phyloP scores from a whole-genome alignment of 164 flowering plant species.

The Houttuynia cordata region DNA sequence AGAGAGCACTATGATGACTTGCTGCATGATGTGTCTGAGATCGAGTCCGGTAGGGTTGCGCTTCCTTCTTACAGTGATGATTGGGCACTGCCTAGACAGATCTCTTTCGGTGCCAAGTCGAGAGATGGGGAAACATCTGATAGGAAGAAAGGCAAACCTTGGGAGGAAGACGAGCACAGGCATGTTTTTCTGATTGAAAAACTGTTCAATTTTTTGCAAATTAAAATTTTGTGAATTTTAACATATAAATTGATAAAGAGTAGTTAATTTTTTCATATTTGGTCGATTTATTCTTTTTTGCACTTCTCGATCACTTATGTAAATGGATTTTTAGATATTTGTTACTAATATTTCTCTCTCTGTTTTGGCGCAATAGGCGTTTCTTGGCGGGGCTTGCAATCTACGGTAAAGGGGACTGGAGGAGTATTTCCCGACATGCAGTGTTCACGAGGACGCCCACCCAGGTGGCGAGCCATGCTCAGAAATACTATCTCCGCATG shows the following conservation, averaged over 20 bases:
- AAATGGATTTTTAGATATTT: too few species aligned
- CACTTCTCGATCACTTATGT: too few species aligned
- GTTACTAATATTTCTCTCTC: background rate
- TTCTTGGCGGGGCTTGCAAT: conserved; percentile 42
- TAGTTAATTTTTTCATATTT: too few species aligned
- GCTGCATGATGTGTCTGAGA: conserved; percentile 38
- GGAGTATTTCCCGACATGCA: conserved; percentile 65
- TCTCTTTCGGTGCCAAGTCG: conserved; percentile 21
- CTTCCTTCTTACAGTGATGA: conserved; percentile 43
- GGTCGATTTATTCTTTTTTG: too few species aligned
- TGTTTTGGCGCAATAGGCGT: conserved; percentile 35
- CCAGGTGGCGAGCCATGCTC: conserved; percentile 79
- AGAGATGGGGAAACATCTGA: conserved; percentile 22
- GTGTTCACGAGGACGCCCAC: conserved; percentile 62
- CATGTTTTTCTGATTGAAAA: too few species aligned
- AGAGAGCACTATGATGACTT: conserved; percentile 40
- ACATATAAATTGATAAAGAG: too few species aligned
- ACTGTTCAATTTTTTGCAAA: too few species aligned
- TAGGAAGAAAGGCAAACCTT: conserved; percentile 65
- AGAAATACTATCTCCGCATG: conserved; percentile 52
- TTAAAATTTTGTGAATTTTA: too few species aligned
- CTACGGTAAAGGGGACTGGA: conserved; percentile 73
- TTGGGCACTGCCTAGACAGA: conserved; percentile 21
- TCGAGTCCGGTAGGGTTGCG: conserved; percentile 51
- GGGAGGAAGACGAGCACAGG: conserved; percentile 82